Evolutionary conservation across 495 filamentous ascomycete species (phyloP).

Genomic region (Baudoinia panamericana): DNA sequence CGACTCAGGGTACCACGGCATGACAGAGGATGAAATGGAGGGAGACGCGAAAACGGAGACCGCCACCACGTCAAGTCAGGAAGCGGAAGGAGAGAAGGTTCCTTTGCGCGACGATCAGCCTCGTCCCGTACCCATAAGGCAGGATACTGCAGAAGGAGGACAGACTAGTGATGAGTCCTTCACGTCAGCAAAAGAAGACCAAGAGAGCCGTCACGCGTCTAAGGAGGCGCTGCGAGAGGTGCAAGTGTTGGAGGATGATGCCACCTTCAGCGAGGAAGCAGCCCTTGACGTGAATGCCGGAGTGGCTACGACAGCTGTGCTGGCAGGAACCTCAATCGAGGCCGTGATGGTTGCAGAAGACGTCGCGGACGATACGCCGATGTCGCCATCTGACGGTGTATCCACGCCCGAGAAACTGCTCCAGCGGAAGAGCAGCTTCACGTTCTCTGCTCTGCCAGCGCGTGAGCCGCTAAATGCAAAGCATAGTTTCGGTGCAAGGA

Average conservation of each 20-base stretch:
- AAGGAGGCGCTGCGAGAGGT: constrained; percentile 9
- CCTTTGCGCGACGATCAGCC: constrained; percentile 11
- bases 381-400: constrained; percentile 48
- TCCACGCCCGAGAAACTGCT: constrained; percentile 49
- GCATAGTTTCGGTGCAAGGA: constrained; percentile 65
- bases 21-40: constrained; percentile 44
- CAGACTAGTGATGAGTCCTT: constrained; percentile 31
- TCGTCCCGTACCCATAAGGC: constrained; percentile 20
- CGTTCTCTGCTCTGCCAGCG: constrained; percentile 81
- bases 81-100: constrained; percentile 19
- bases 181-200: constrained; percentile 53
- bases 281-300: background rate
- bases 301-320: background rate
- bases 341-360: constrained; percentile 26
- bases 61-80: constrained; percentile 11
- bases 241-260: constrained; percentile 8
- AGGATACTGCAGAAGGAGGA: constrained; percentile 26
- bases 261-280: constrained; percentile 25
- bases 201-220: constrained; percentile 32
- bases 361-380: constrained; percentile 42
- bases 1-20: constrained; percentile 79
- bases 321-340: constrained; percentile 4
- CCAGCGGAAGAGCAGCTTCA: constrained; percentile 83
- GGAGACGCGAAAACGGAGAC: constrained; percentile 23
- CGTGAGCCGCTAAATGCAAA: constrained; percentile 70